Evolutionary conservation across 257 asterid genomes (phyloP).

Genomic region (Mitragyna speciosa): DNA sequence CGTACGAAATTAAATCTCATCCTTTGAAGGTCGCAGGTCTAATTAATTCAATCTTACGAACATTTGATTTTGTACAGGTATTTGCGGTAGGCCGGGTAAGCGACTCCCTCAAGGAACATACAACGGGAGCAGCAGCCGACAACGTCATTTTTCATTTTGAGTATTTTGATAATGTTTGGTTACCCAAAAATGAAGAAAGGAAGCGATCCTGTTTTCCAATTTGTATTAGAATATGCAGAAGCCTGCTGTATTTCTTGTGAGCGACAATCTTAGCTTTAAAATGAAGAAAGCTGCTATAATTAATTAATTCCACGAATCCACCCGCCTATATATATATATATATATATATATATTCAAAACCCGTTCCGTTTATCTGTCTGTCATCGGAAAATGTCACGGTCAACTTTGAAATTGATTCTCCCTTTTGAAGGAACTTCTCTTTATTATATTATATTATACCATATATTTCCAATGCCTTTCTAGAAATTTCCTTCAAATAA

Average conservation of each 20-base stretch:
- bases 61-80: neutral
- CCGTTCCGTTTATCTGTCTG: too few relatives aligned
- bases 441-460: neutral
- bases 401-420: conserved; percentile 29
- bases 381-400: conserved; percentile 9
- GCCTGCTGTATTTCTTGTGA: neutral
- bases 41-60: neutral
- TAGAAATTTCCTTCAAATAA: conserved; percentile 5
- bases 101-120: neutral
- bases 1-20: neutral
- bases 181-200: conserved; percentile 38
- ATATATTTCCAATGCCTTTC: neutral
- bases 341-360: too few relatives aligned
- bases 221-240: too few relatives aligned
- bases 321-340: too few relatives aligned
- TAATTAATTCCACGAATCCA: conserved; percentile 18
- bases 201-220: too few relatives aligned
- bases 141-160: neutral
- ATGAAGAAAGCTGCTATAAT: conserved; percentile 24
- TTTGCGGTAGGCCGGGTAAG: neutral
- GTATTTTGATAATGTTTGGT: conserved; percentile 8
- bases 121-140: neutral
- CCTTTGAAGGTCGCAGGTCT: neutral
- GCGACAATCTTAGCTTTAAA: conserved; percentile 21
- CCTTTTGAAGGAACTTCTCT: conserved; percentile 13